A percentile compares a stretch with the other conserved stretches of the same genome.
Evolutionary conservation across 495 filamentous ascomycete genomes (phyloP).

Genomic region (Astrocystis sublimbata): DNA sequence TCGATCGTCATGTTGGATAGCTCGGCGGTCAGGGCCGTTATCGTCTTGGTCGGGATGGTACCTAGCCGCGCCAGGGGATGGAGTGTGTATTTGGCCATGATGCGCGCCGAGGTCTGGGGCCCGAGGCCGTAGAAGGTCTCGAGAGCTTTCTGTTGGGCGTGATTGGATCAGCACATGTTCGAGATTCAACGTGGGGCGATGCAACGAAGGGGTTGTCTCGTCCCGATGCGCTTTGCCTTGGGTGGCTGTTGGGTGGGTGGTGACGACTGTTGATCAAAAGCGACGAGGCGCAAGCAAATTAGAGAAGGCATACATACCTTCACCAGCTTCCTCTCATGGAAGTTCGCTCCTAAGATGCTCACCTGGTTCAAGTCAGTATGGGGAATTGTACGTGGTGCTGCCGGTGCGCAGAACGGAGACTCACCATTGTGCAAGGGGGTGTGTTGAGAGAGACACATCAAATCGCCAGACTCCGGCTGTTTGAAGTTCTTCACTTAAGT

Average conservation of each 20-base stretch:
- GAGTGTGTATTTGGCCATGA: constrained; percentile 86
- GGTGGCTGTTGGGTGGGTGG: neutral
- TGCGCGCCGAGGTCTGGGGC: constrained; percentile 62
- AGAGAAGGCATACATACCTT: constrained; percentile 54
- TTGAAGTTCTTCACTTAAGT: neutral
- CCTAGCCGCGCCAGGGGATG: constrained; percentile 77
- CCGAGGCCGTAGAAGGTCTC: constrained; percentile 91
- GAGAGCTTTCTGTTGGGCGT: constrained; percentile 67
- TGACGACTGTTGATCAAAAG: no score
- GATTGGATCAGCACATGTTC: neutral
- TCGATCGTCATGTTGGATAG: constrained; percentile 92
- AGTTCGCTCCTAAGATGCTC: constrained; percentile 81
- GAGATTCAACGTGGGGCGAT: no score
- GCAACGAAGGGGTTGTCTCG: no score
- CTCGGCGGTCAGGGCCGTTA: constrained; percentile 77
- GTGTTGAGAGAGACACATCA: neutral
- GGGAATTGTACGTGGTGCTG: neutral
- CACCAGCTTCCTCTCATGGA: constrained; percentile 77
- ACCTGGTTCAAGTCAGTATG: constrained; percentile 53
- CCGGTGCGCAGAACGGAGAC: neutral
- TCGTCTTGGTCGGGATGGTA: constrained; percentile 65
- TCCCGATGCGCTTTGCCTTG: neutral
- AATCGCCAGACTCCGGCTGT: neutral
- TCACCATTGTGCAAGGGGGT: constrained; percentile 11
- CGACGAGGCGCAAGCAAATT: neutral